Conservation (phyloP, 1,139 yeast species). For the Debaryomyces fabryi region DNA sequence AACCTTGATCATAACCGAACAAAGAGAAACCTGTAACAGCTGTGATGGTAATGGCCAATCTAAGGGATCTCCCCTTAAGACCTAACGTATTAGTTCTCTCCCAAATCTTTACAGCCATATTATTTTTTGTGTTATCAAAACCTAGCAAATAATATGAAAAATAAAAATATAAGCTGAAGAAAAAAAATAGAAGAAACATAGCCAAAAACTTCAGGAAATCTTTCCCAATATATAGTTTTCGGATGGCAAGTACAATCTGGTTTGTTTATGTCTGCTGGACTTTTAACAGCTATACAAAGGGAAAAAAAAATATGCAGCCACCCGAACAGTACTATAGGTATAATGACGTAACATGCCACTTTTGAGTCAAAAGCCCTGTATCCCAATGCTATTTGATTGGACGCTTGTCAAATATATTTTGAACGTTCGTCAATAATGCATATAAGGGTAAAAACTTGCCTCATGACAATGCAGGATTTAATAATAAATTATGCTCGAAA, state of each 20-base stretch:
- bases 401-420: background rate
- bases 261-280: slow-evolving; percentile 1
- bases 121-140: background rate
- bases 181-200: background rate
- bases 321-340: background rate
- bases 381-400: background rate
- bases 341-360: background rate
- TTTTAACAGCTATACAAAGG: background rate
- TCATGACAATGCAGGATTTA: background rate
- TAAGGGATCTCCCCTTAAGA: slow-evolving; percentile 46
- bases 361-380: background rate
- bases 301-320: background rate
- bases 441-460: background rate
- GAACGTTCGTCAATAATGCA: background rate
- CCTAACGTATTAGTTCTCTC: slow-evolving; percentile 50
- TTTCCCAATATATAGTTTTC: slow-evolving; percentile 2
- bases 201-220: background rate
- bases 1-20: slow-evolving; percentile 83
- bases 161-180: background rate
- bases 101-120: slow-evolving; percentile 11
- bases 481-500: background rate
- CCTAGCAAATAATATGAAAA: slow-evolving; percentile 2
- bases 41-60: slow-evolving; percentile 52
- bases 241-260: background rate
- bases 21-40: slow-evolving; percentile 68